Evolutionary conservation across 306 rosid genomes (phyloP), one percentile per base, ranked within the genome.

Genomic region (Cicer chorassanicum): DNA sequence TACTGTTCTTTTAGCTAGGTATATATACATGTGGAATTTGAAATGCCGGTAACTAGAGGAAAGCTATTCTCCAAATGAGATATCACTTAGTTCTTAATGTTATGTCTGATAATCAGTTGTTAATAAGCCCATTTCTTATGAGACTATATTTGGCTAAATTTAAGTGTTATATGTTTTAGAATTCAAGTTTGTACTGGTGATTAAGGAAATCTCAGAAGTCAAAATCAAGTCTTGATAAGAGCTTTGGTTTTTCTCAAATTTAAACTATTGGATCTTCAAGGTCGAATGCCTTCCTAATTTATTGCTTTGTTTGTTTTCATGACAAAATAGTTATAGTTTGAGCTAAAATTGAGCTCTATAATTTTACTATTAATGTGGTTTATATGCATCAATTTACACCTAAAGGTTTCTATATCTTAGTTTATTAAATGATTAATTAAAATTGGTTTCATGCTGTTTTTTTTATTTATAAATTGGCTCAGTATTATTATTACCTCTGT

Each of bases 41-140:
- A 57, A 57, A 53, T 67, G 45, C 72, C 29, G 71, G 41, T 14
- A 14, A 66, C 29, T 50, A 59, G 66, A 16, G 62, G 50, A 78
- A 54, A 2, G 1, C 15, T 53, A 39, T 68, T 61, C 56, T 73
- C 12, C 14, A 12, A 56, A 4, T 56, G 69, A 74, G 45, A 73
- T 41, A 18, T 55, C 16, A 62, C 41, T 50, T 48, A 11, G 70
- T 7, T 21, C 9, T 60, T 61, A 16, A 19, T 21, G 13, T 60
- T 61, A 16, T 40, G 51, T 50, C 11, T 63, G 63, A 39, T 50
- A 41, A 74, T 19, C 42, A 62, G 60, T 70, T 65, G 54, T 72
- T 39, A 7, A 46, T 39, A 16, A 34, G 49, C 2, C 6, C 6
- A 7, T 41, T 21, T 62, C 0, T 55, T 29, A 29, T 29, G 36